phyloP scores from a whole-genome alignment of 2,329 filamentous ascomycete species.

The Aspergillus sp. region DNA sequence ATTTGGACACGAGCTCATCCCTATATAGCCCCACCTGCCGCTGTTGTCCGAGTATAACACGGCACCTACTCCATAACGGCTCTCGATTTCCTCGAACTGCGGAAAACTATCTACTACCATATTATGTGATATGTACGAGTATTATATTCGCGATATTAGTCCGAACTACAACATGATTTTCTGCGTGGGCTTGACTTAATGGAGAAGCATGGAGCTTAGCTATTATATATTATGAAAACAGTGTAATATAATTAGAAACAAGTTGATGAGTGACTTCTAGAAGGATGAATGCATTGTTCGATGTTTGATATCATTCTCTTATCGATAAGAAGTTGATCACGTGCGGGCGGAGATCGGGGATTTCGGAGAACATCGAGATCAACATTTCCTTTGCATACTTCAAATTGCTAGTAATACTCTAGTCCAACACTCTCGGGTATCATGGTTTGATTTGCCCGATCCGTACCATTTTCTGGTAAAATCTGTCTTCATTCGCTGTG shows the following conservation, averaged over 20 bases:
- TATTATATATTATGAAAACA: background rate
- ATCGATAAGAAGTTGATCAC: constrained; percentile 9
- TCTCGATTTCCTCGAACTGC: background rate
- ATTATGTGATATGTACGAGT: background rate
- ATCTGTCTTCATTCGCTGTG: background rate
- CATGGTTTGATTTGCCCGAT: background rate
- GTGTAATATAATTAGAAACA: background rate
- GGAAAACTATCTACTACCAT: background rate
- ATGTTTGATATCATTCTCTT: background rate
- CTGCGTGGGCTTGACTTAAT: background rate
- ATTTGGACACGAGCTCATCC: background rate
- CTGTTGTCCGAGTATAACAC: background rate
- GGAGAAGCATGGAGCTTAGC: background rate
- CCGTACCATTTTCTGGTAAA: background rate
- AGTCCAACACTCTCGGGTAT: background rate
- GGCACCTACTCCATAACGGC: background rate
- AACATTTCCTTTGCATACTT: background rate
- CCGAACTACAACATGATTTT: background rate
- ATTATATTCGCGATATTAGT: background rate
- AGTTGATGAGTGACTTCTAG: background rate
- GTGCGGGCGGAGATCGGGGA: constrained; percentile 5
- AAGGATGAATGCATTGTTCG: background rate
- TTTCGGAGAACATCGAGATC: constrained; percentile 5
- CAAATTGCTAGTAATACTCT: background rate
- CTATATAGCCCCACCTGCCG: background rate